phyloP scores from a whole-genome alignment of 2,329 filamentous ascomycete species.

The Arthrobotrys musiformis region DNA sequence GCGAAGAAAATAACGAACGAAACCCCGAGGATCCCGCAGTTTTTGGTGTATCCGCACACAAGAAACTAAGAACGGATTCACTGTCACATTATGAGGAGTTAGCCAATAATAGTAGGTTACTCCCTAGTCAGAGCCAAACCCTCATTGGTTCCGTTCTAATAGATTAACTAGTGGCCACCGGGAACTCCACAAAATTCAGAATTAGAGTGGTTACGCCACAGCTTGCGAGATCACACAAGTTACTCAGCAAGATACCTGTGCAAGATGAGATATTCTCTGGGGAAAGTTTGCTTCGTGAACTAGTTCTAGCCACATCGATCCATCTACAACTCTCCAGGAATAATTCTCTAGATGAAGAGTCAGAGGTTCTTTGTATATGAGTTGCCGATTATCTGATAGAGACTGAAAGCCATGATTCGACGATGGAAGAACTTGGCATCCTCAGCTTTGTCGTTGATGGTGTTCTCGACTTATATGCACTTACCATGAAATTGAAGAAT shows the following conservation, averaged over 20 bases:
- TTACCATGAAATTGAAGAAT: too few species aligned
- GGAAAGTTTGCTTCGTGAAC: not conserved
- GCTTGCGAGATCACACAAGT: not conserved
- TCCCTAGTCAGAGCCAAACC: too few species aligned
- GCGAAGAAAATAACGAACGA: too few species aligned
- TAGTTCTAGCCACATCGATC: not conserved
- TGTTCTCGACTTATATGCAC: too few species aligned
- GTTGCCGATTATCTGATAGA: not conserved
- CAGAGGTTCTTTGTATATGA: not conserved
- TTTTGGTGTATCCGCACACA: too few species aligned
- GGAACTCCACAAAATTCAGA: not conserved
- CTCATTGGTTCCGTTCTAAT: too few species aligned
- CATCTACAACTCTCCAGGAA: not conserved
- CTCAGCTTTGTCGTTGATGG: not conserved
- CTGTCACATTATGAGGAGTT: too few species aligned
- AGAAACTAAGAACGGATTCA: too few species aligned
- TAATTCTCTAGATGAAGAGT: too few species aligned
- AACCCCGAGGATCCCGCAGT: too few species aligned
- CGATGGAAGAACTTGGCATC: not conserved
- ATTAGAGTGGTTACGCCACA: not conserved
- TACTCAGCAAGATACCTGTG: not conserved
- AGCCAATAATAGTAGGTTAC: too few species aligned
- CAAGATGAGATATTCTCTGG: not conserved
- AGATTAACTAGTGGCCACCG: too few species aligned
- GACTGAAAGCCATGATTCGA: not conserved